Evolutionary conservation across 805 yeast genomes (phyloP).

Genomic region (Pichia nakasei): DNA sequence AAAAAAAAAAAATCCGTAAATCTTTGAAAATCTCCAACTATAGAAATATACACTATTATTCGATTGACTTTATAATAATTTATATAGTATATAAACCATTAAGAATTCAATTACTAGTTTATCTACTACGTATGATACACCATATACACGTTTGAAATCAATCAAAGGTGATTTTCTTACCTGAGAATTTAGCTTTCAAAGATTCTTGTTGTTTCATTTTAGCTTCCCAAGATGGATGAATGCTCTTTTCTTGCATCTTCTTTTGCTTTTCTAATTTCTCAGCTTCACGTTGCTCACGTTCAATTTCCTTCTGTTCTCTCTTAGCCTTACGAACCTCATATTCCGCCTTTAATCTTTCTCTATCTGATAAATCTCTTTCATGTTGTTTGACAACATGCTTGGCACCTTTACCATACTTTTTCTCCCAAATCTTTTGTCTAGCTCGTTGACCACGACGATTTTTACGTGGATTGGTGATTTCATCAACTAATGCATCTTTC

Average conservation of each 20-base stretch:
- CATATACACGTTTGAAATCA: slow-evolving; percentile 11
- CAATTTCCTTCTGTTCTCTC: slow-evolving; percentile 46
- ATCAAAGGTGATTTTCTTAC: slow-evolving; percentile 79
- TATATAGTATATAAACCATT: no score
- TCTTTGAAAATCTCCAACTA: no score
- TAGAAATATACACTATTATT: no score
- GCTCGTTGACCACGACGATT: slow-evolving; percentile 97
- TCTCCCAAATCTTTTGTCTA: slow-evolving; percentile 93
- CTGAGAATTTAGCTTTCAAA: slow-evolving; percentile 58
- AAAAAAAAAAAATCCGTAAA: no score
- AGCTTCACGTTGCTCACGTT: slow-evolving; percentile 10
- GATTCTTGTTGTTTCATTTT: slow-evolving; percentile 66
- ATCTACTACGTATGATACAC: neutral
- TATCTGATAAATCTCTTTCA: slow-evolving; percentile 44
- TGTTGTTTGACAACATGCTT: slow-evolving; percentile 66
- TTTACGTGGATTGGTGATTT: slow-evolving; percentile 48
- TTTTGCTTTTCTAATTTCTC: slow-evolving; percentile 8
- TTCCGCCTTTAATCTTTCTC: slow-evolving; percentile 52
- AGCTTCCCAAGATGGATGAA: slow-evolving; percentile 99
- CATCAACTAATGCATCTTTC: slow-evolving; percentile 43
- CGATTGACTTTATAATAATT: no score
- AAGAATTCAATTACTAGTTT: no score
- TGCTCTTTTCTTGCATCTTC: slow-evolving; percentile 11
- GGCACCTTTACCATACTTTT: slow-evolving; percentile 78
- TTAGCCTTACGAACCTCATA: slow-evolving; percentile 65